These are phyloP conservation scores for Psidium guajava DNA, from an alignment of 345 rosid species.

Conservation along the genomic window DNA sequence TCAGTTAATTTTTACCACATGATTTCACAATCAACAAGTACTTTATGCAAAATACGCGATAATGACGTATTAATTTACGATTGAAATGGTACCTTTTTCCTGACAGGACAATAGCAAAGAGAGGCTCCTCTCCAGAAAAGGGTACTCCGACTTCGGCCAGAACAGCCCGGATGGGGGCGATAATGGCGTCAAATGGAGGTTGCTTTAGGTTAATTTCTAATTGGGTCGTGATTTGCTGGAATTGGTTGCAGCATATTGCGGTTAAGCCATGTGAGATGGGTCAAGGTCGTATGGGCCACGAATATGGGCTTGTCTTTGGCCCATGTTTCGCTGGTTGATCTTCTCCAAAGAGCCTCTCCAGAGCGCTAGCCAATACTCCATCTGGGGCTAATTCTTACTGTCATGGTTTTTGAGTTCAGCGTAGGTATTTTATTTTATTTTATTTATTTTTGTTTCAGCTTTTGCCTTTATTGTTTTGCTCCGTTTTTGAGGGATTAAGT, in stretches of 20 bases:
- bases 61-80: too few species aligned
- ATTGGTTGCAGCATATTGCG: constrained; percentile 2
- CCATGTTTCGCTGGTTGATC: constrained; percentile 35
- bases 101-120: constrained; percentile 47
- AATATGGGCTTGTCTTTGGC: constrained; percentile 74
- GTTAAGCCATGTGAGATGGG: constrained; percentile 41
- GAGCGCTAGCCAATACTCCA: constrained; percentile 35
- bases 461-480: background rate
- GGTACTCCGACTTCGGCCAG: constrained; percentile 35
- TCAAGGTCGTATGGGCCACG: constrained; percentile 23
- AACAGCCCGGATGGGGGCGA: constrained; percentile 16
- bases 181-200: constrained; percentile 17
- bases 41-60: too few species aligned
- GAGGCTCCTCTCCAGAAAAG: constrained; percentile 34
- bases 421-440: constrained; percentile 26
- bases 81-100: too few species aligned
- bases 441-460: background rate
- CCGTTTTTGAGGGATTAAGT: background rate
- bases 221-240: constrained; percentile 20
- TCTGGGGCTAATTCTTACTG: constrained; percentile 82
- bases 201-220: constrained; percentile 39
- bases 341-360: constrained; percentile 45
- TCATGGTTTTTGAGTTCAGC: constrained; percentile 69
- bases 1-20: too few species aligned
- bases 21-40: too few species aligned